Base-by-base conservation (phyloP, 805 yeast species). In the Schwanniomyces occidentalis region DNA sequence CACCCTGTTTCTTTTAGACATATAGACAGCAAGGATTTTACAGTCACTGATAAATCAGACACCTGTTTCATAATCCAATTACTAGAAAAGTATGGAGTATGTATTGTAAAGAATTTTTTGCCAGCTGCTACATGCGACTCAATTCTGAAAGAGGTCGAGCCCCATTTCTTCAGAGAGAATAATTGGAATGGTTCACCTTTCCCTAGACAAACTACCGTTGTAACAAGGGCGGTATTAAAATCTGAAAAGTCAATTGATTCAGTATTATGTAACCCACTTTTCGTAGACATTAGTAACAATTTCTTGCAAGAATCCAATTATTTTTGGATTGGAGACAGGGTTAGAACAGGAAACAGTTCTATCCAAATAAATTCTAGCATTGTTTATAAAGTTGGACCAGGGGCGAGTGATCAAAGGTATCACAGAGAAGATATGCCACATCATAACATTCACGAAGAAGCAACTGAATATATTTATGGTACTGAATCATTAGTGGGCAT, bases 351-450 rank as follows among this genome's bases (percentile, higher is more conserved):
- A 8, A 25, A 43, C 37, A 38, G 46, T 9, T 41, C 44, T n/a
- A 46, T 52, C 15, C 58, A 54, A 24, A 29, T 45, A 29, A 49
- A 47, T 33, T 51, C 55, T 16, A 37, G 49, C n/a, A 52, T 52
- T 26, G 40, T 49, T 13, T 54, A 48, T 41, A 40, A 43, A 15
- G 52, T 54, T 25, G 56, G 58, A 3, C 52, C 58, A 5, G 57
- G 59, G n/a, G 55, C 57, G 8, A 30, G 40, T 10, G 49, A 45
- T 27, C 61, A 55, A 34, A 46, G 45, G 21, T 44, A 45, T 12
- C 59, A 54, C 32, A 41, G 59, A n/a, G 61, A 55, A 26, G 61
- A 55, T 37, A 47, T 48, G 36, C 38, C 47, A 8, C 55, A 52
- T 31, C 59, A 55, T 34, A 51, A 47, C n/a, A 38, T 46, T 39